A percentile compares a stretch with the other conserved stretches of the same genome.
phyloP scores from a whole-genome alignment of 345 rosid species.

The Aquilaria sinensis region DNA sequence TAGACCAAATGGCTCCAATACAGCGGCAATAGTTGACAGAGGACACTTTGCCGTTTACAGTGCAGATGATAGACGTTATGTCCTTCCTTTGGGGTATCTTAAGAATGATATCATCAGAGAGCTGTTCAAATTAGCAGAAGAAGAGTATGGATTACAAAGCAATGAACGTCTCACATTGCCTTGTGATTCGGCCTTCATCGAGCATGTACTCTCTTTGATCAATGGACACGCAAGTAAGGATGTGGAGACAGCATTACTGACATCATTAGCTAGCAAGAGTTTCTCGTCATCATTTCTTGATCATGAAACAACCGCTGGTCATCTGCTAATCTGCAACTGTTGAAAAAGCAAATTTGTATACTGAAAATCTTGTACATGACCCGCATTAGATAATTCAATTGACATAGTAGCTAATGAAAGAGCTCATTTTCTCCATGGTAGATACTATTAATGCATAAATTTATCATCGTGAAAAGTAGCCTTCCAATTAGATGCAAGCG shows the following conservation, averaged over 20 bases:
- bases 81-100: slow-evolving; percentile 23
- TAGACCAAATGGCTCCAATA: background rate
- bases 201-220: slow-evolving; percentile 18
- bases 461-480: no score
- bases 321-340: background rate
- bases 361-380: background rate
- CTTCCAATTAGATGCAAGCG: no score
- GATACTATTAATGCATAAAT: no score
- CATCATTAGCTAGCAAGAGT: slow-evolving; percentile 1
- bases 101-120: slow-evolving; percentile 12
- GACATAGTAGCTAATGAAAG: no score
- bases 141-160: slow-evolving; percentile 28
- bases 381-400: no score
- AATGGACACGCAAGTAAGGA: slow-evolving; percentile 6
- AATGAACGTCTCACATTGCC: slow-evolving; percentile 26
- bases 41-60: slow-evolving; percentile 31
- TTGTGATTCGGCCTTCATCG: slow-evolving; percentile 26
- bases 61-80: slow-evolving; percentile 17
- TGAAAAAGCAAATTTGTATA: background rate
- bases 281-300: slow-evolving; percentile 2
- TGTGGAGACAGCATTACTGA: slow-evolving; percentile 15
- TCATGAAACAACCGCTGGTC: slow-evolving; percentile 3
- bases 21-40: slow-evolving; percentile 8
- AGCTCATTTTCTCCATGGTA: no score
- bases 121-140: slow-evolving; percentile 24